Evolutionary conservation across 495 filamentous ascomycete genomes (phyloP), one percentile per base, ranked within the genome.

Genomic region (Geopyxis carbonaria): DNA sequence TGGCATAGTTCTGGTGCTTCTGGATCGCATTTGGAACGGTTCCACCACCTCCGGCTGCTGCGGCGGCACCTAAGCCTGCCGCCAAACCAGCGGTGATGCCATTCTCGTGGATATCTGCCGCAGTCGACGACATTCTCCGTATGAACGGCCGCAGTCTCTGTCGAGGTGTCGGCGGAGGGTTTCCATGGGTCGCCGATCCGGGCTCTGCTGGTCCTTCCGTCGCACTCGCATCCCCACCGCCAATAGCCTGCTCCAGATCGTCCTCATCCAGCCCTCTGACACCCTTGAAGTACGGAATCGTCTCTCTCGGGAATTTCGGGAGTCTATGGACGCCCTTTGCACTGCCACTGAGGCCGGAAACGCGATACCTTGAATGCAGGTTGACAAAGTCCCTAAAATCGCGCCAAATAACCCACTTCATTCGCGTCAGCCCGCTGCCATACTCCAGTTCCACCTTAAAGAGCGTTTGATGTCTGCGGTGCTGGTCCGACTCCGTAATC

Each of bases 401-500:
- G 18, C 89, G 72, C 47, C 81, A 75, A 40, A 99, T 84, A 34
- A 83, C 75, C 89, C 89, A 99, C 50, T 85, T 86, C 89, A 99
- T 95, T 37, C 91, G 69, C 19, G 85, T 93, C 40, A 87, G 72
- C 2, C 91, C 89, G 51, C 77, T 94, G 4, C 89, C 89, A 60
- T 99, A 99, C 57, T 99, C 89, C 29, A 99, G 61, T 43, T 93
- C 83, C 34, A 99, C 85, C 21, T 78, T 73, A 55, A 99, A 93
- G 3, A 85, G 67, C 45, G 78, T 66, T 59, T 94, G 91, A 2
- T 36, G 37, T 22, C 53, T 42, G 5, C 36, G 43, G 11, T 41
- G 31, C 3, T 55, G 53, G n/a, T 43, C 43, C 50, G 80, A 91
- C 49, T 93, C 82, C 9, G 70, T 75, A 28, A 99, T 76, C 11